Evolutionary conservation across 1,284 basidiomycete species (phyloP).

Genomic region (Cryptococcus deneoformans): DNA sequence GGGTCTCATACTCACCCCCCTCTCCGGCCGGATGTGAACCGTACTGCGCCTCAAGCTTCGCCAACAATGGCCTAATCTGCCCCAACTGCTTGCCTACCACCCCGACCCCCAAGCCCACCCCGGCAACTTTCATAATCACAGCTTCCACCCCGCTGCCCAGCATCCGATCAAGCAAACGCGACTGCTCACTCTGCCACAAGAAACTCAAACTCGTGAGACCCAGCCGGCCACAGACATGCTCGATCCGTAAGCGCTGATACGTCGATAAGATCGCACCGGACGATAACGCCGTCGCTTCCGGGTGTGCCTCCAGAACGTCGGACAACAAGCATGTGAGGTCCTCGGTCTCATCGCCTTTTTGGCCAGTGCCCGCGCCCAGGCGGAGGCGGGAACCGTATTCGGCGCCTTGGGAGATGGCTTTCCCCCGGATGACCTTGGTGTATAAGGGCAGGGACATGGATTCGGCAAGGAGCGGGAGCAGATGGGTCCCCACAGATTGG

Average conservation of each 20-base stretch:
- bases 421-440: slow-evolving; percentile 73
- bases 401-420: slow-evolving; percentile 72
- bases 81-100: slow-evolving; percentile 77
- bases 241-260: slow-evolving; percentile 94
- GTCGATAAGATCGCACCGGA: slow-evolving; percentile 97
- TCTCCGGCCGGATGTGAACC: slow-evolving; percentile 96
- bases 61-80: slow-evolving; percentile 71
- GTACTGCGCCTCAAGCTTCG: slow-evolving; percentile 72
- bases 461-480: slow-evolving; percentile 79
- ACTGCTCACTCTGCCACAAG: slow-evolving; percentile 92
- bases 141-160: slow-evolving; percentile 73
- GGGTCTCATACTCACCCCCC: slow-evolving; percentile 96
- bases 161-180: slow-evolving; percentile 82
- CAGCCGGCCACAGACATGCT: slow-evolving; percentile 93
- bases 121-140: slow-evolving; percentile 93
- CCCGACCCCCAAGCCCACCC: slow-evolving; percentile 75
- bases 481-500: slow-evolving; percentile 96
- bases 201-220: slow-evolving; percentile 78
- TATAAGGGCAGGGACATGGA: slow-evolving; percentile 86
- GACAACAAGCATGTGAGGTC: slow-evolving; percentile 79
- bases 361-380: slow-evolving; percentile 53
- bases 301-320: slow-evolving; percentile 77
- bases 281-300: slow-evolving; percentile 81
- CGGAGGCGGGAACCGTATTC: slow-evolving; percentile 70
- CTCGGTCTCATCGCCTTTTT: slow-evolving; percentile 89